Percentiles rank a stretch among this genome's conserved stretches.
Evolutionary conservation across 2,329 filamentous ascomycete genomes (phyloP).

Genomic region (Microcera coccophila): DNA sequence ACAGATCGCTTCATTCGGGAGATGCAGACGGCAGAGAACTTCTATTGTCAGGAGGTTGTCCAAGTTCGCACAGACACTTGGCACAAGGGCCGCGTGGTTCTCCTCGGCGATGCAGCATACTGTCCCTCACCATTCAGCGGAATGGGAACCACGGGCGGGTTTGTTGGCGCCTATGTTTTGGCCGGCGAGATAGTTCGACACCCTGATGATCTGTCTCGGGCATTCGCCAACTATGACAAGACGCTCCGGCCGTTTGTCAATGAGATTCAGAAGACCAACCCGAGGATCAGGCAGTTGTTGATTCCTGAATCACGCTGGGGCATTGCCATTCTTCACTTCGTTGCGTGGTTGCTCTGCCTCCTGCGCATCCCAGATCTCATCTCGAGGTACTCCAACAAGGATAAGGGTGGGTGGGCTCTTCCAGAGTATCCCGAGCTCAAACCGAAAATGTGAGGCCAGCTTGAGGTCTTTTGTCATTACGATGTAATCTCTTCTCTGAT

Average conservation of each 20-base stretch:
- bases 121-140: slow-evolving; percentile 43
- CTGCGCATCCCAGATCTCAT: not conserved
- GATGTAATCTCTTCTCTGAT: no score
- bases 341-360: not conserved
- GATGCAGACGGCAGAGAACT: slow-evolving; percentile 34
- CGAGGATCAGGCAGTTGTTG: not conserved
- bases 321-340: not conserved
- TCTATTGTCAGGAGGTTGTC: slow-evolving; percentile 40
- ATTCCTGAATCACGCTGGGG: not conserved
- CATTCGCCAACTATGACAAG: not conserved
- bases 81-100: slow-evolving; percentile 37
- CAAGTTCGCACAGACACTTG: slow-evolving; percentile 37
- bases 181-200: slow-evolving; percentile 42
- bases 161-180: slow-evolving; percentile 48
- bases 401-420: not conserved
- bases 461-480: no score
- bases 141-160: slow-evolving; percentile 40
- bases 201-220: not conserved
- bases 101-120: slow-evolving; percentile 48
- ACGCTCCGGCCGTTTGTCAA: not conserved
- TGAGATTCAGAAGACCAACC: not conserved
- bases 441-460: no score
- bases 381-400: not conserved
- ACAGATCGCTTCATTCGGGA: slow-evolving; percentile 26
- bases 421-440: not conserved